Base-by-base conservation (phyloP, 1,284 basidiomycete genomes). In the Cystobasidiaceae sp. region DNA sequence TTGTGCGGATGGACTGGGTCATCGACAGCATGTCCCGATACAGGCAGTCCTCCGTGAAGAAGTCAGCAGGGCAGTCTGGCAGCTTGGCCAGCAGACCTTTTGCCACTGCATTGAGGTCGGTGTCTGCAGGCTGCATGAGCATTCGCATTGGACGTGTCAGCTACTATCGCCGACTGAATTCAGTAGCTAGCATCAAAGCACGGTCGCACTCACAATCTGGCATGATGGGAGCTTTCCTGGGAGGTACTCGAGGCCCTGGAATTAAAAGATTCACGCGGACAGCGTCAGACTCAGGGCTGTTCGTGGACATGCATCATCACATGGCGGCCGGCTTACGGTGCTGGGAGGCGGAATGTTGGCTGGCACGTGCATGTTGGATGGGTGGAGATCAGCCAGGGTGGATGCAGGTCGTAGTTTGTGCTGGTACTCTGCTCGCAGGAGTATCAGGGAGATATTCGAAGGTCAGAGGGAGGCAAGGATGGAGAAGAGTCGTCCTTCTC, bases 1-100 rank as follows among this genome's bases (percentile, higher is more conserved):
- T 83, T 0, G 85, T 86, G 55, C 85, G 82, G 71, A 86, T 82
- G 69, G 84, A 81, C 84, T 84, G 86, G 11, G 85, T 85, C 43
- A 86, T 77, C 0, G 83, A 78, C 34, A 86, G 79, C 69, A 84
- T 79, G 73, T 86, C 85, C 49, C 84, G 79, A 83, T 82, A 85
- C 74, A 79, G 80, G 4, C 80, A 79, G 58, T 83, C 79, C 1
- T 78, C 75, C 23, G 79, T 72, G 66, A 84, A 78, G 58, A 81
- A 76, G 21, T 74, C 66, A 19, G 76, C 70, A 48, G 82, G 68
- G 11, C 73, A 76, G 23, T 78, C 72, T 43, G 27, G 27, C 21
- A 60, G 28, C 34, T 60, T 60, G 17, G 34, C 6, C 3, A 56
- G 52, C 34, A 56, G 19, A 7, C 25, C 52, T 43, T 56, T 44